Base-by-base conservation (phyloP, 371 early-diverging fungal genomes). In the Massospora cicadina region DNA sequence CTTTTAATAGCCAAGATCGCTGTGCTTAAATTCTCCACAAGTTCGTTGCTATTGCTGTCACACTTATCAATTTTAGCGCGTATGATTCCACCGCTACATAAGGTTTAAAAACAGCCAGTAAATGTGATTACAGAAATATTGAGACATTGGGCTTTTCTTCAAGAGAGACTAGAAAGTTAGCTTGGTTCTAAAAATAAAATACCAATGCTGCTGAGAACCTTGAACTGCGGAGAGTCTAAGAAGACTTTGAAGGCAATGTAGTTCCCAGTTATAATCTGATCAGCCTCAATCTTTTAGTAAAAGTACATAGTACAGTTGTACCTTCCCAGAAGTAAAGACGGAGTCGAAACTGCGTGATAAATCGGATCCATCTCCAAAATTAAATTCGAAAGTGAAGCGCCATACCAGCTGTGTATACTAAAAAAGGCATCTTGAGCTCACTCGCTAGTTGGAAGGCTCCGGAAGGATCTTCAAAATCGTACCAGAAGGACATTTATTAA, bases 401-500 rank as follows among this genome's bases (percentile, higher is more conserved):
- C 31, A 28, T 62, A 62, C 62, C 62, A 23, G 32, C 43, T 5
- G 43, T 30, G 23, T 43, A 62, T n/a, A 62, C 43, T 43, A 62
- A 28, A 43, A 62, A 23, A 7, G 62, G 62, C 43, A 62, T 17
- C n/a, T 62, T 31, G 17, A 62, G 62, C 23, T 62, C 62, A 33
- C 12, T 21, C 26, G 62, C 31, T 10, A 62, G 43, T 27, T 62
- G 30, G 21, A 62, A 23, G 53, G 62, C 62, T 2, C 43, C 62
- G 10, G 10, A 43, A 33, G 62, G 30, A 24, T 62, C 43, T 33
- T 31, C 43, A 33, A 12, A 10, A 13, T 62, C 32, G 23, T 62
- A 62, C 62, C 62, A 62, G 30, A 62, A 62, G 13, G 62, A 62
- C 62, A 62, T 62, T n/a, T n/a, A n/a, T n/a, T n/a, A n/a, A n/a